Percentiles rank a stretch among this genome's conserved stretches.
Evolutionary conservation across 2,329 filamentous ascomycete species (phyloP).

Genomic region (Orbilia brochopaga): DNA sequence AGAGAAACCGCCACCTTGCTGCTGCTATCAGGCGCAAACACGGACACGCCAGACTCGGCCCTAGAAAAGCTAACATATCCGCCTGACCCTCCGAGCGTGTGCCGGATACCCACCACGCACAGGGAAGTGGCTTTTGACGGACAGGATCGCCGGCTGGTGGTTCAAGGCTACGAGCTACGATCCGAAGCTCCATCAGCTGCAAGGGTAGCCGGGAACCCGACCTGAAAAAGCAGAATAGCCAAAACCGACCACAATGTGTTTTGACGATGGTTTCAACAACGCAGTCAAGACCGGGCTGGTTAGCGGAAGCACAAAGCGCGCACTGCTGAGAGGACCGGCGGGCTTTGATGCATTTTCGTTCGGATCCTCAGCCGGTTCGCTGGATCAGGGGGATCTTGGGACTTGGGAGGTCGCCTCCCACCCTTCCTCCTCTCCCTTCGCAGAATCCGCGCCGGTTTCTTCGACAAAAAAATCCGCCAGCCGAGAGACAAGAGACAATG

Average conservation of each 20-base stretch:
- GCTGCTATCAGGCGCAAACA: too few species aligned
- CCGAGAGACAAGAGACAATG: conserved; percentile 5
- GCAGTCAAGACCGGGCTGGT: conserved; percentile 23
- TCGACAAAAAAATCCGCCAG: background rate
- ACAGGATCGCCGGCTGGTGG: conserved; percentile 26
- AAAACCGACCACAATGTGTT: conserved; percentile 33
- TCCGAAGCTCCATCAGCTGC: conserved; percentile 21
- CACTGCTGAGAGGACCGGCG: conserved; percentile 7
- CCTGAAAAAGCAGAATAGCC: conserved; percentile 6
- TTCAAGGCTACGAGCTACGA: conserved; percentile 29
- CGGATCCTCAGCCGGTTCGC: background rate
- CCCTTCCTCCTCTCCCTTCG: conserved; percentile 10
- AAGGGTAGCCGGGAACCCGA: conserved; percentile 25
- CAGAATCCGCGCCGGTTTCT: conserved; percentile 6
- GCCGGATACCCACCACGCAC: background rate
- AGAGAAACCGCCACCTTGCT: background rate
- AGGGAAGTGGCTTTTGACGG: conserved; percentile 18
- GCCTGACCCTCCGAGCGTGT: background rate
- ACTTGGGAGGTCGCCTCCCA: too few species aligned
- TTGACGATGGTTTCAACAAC: conserved; percentile 45
- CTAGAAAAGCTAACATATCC: background rate
- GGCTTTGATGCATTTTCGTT: conserved; percentile 6
- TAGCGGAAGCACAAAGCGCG: conserved; percentile 5
- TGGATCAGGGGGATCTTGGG: too few species aligned
- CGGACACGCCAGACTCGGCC: too few species aligned